Evolutionary conservation across 2,329 filamentous ascomycete species (phyloP).

Genomic region (Plectosphaerella sp.): DNA sequence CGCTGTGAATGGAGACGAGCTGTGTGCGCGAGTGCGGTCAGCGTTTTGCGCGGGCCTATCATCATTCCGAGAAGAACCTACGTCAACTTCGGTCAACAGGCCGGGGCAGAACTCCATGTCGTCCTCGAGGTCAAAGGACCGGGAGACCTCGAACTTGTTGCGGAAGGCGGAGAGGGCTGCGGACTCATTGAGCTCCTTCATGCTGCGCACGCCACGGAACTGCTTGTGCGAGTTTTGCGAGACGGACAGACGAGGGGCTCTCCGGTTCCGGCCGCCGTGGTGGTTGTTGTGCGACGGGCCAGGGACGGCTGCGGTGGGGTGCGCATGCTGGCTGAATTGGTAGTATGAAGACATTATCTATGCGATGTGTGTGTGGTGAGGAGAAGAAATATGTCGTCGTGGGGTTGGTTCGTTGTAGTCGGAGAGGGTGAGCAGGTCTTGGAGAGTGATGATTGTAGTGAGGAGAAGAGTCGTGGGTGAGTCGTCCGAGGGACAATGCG

Average conservation of each 20-base stretch:
- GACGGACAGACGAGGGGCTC: conserved; percentile 74
- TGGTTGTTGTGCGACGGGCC: conserved; percentile 63
- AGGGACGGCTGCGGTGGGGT: conserved; percentile 50
- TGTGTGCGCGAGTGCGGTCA: conserved; percentile 35
- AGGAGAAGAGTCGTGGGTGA: neutral
- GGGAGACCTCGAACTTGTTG: conserved; percentile 81
- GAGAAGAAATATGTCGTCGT: conserved; percentile 2
- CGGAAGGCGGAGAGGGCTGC: conserved; percentile 74
- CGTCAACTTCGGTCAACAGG: conserved; percentile 88
- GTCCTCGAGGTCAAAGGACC: conserved; percentile 93
- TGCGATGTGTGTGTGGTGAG: neutral
- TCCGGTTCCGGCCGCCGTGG: conserved; percentile 79
- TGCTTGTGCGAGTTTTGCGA: conserved; percentile 83
- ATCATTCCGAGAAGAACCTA: conserved; percentile 44
- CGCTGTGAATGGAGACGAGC: conserved; percentile 87
- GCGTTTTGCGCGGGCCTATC: conserved; percentile 4
- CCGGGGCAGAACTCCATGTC: conserved; percentile 94
- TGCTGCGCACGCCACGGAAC: conserved; percentile 77
- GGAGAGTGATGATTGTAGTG: neutral
- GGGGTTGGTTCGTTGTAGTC: neutral
- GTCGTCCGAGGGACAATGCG: neutral
- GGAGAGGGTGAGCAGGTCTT: neutral
- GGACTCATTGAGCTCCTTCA: conserved; percentile 82
- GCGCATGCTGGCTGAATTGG: conserved; percentile 57
- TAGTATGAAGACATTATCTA: conserved; percentile 61